Conservation (phyloP, 306 rosid genomes). For the Rubus idaeus region DNA sequence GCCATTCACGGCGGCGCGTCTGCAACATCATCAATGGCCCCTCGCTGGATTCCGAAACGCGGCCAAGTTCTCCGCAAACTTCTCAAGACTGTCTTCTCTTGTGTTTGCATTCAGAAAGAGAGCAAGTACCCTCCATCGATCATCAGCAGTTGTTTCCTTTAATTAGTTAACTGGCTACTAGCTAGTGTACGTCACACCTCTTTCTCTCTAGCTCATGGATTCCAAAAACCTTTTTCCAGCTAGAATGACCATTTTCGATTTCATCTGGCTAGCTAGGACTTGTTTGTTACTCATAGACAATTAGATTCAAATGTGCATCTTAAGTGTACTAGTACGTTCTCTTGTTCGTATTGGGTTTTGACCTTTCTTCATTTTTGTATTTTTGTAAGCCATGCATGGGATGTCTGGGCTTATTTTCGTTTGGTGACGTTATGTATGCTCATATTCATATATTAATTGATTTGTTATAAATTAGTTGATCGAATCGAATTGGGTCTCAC, state of each 20-base stretch:
- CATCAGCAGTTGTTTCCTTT: slow-evolving; percentile 4
- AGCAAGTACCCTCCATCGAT: not conserved
- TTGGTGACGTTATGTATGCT: not conserved
- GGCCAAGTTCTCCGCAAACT: slow-evolving; percentile 22
- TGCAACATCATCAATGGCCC: not conserved
- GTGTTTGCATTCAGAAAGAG: not conserved
- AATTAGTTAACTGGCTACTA: not conserved
- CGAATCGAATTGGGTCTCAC: not conserved
- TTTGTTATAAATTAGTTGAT: not conserved
- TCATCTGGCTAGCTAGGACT: not conserved
- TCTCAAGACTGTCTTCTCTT: slow-evolving; percentile 19
- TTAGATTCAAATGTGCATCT: too few relatives aligned
- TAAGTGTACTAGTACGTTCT: too few relatives aligned
- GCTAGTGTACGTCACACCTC: not conserved
- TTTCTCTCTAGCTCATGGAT: not conserved
- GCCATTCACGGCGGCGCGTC: not conserved
- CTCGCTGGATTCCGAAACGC: slow-evolving; percentile 32
- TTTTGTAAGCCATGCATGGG: not conserved
- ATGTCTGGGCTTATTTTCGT: not conserved
- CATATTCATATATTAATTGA: too few relatives aligned
- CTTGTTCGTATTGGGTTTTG: not conserved
- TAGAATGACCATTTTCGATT: not conserved
- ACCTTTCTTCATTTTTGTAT: not conserved
- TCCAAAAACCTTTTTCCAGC: not conserved
- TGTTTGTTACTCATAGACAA: not conserved